phyloP scores from a whole-genome alignment of 225 moss, liverwort and hornwort genomes.

The Marchantia paleacea region DNA sequence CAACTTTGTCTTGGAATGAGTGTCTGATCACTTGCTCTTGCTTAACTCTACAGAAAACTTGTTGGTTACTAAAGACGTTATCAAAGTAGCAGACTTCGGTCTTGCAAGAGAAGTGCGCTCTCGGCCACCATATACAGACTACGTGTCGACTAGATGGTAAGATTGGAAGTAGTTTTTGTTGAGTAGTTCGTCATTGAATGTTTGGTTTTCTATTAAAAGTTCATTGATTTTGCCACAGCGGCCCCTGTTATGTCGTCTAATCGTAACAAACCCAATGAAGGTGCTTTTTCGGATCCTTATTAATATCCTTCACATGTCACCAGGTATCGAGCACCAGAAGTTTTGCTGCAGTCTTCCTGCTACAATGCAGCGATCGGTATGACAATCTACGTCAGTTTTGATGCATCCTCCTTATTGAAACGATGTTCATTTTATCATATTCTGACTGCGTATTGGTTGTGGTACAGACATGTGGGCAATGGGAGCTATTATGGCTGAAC shows the following conservation, averaged over 20 bases:
- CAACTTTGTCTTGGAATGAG: neutral
- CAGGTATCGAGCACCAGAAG: conserved; percentile 84
- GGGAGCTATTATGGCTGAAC: conserved; percentile 96
- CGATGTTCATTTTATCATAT: neutral
- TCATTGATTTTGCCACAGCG: neutral
- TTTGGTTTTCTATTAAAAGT: neutral
- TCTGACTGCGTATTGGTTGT: neutral
- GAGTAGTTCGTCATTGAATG: neutral
- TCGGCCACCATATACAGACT: conserved; percentile 67
- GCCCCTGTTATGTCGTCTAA: neutral
- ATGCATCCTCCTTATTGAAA: too few relatives aligned
- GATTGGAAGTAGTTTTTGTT: neutral
- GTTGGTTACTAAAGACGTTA: conserved; percentile 66
- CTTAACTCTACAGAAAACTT: conserved; percentile 48
- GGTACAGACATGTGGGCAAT: conserved; percentile 77
- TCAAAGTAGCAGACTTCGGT: conserved; percentile 78
- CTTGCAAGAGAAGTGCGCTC: conserved; percentile 63
- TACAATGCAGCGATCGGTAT: conserved; percentile 59
- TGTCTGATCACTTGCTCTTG: neutral
- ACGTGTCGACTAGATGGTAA: conserved; percentile 75
- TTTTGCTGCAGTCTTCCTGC: conserved; percentile 60
- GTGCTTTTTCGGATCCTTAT: neutral
- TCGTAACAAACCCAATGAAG: neutral
- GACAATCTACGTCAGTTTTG: neutral
- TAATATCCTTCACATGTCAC: neutral